Conservation (phyloP, 345 rosid genomes). For the Hevea brasiliensis region DNA sequence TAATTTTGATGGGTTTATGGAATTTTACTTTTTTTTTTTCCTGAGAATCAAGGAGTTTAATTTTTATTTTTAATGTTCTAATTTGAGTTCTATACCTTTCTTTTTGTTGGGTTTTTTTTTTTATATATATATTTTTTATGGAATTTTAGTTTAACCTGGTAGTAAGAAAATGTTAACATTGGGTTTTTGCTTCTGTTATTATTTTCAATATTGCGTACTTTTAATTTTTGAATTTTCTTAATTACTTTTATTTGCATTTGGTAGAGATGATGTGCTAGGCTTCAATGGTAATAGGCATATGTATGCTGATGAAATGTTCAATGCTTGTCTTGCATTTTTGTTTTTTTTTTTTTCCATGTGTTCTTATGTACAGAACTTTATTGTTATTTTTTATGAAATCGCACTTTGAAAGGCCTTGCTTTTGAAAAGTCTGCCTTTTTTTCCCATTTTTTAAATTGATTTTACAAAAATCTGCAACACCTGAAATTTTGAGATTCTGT, state of each 20-base stretch:
- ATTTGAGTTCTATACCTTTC: no score
- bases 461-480: neutral
- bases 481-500: neutral
- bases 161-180: neutral
- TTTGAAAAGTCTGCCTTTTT: neutral
- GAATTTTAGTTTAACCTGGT: neutral
- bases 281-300: neutral
- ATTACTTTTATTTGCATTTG: neutral
- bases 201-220: slow-evolving; percentile 1
- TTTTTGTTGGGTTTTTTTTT: no score
- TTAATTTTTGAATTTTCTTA: neutral
- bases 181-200: neutral
- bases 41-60: no score
- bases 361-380: neutral
- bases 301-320: neutral
- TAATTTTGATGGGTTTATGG: neutral
- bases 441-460: neutral
- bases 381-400: neutral
- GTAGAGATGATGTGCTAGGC: neutral
- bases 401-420: neutral
- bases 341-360: neutral
- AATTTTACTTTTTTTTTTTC: neutral
- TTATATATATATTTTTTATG: no score
- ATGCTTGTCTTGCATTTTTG: neutral
- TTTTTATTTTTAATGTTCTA: no score